A percentile compares a stretch with the other conserved stretches of the same genome.
Evolutionary conservation across 805 yeast species (phyloP).

Genomic region (Barnettozyma populi): DNA sequence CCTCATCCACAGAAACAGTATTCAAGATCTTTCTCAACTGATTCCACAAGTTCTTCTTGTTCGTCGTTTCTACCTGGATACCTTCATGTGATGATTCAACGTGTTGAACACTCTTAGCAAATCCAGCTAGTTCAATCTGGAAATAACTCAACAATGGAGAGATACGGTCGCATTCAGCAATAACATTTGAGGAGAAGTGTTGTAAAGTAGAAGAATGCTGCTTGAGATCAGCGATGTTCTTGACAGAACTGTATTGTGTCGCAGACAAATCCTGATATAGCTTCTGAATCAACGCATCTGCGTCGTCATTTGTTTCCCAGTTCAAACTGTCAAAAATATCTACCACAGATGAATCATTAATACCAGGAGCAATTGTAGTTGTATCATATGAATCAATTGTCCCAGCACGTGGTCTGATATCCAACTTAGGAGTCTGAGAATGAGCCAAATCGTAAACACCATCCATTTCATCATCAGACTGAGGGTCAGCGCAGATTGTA

Average conservation of each 20-base stretch:
- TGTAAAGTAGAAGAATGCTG: slow-evolving; percentile 38
- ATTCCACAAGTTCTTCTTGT: slow-evolving; percentile 68
- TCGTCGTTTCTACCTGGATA: slow-evolving; percentile 74
- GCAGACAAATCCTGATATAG: slow-evolving; percentile 54
- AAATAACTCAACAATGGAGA: slow-evolving; percentile 51
- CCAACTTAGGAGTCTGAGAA: slow-evolving; percentile 9
- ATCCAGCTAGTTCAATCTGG: slow-evolving; percentile 55
- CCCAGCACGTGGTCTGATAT: slow-evolving; percentile 19
- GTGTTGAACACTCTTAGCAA: slow-evolving; percentile 61
- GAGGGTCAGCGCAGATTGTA: slow-evolving; percentile 4
- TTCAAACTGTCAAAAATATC: slow-evolving; percentile 73
- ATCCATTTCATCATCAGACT: slow-evolving; percentile 19
- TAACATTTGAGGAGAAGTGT: slow-evolving; percentile 37
- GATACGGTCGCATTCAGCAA: slow-evolving; percentile 48
- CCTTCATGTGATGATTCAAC: slow-evolving; percentile 78
- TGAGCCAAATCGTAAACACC: slow-evolving; percentile 17
- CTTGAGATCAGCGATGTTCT: slow-evolving; percentile 47
- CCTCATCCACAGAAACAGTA: slow-evolving; percentile 62
- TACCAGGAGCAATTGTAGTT: slow-evolving; percentile 14
- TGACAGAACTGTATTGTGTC: slow-evolving; percentile 58
- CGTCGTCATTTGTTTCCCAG: slow-evolving; percentile 68
- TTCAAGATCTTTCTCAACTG: slow-evolving; percentile 64
- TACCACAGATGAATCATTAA: slow-evolving; percentile 33
- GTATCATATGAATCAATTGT: slow-evolving; percentile 25
- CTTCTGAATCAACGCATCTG: slow-evolving; percentile 50